Conservation (phyloP, 192 early-diverging fungal species). For the Gamsiella multidivaricata region DNA sequence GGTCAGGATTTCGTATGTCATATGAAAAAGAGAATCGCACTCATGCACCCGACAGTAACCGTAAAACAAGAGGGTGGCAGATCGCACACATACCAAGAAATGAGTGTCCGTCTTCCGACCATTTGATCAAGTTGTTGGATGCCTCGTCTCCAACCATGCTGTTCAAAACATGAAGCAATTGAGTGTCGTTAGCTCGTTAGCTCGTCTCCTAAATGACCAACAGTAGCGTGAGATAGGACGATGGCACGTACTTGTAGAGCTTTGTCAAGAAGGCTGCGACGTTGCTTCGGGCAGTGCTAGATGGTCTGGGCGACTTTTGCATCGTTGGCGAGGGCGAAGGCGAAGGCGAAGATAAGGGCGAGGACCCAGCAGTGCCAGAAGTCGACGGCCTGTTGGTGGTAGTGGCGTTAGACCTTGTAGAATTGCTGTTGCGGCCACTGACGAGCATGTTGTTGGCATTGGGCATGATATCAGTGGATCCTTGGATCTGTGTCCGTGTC, state of each 20-base stretch:
- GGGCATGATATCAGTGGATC: conserved; percentile 2
- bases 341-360: neutral
- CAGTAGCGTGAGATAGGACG: neutral
- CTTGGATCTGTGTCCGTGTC: neutral
- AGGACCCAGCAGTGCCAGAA: neutral
- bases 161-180: neutral
- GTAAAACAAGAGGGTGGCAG: too few relatives aligned
- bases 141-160: conserved; percentile 92
- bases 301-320: conserved; percentile 34
- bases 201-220: too few relatives aligned
- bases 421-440: neutral
- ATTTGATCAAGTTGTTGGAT: conserved; percentile 89
- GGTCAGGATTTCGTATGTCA: too few relatives aligned
- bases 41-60: neutral
- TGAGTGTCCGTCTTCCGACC: conserved; percentile 88
- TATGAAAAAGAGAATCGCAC: neutral
- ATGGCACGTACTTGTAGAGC: conserved; percentile 77
- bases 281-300: conserved; percentile 51
- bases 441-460: conserved; percentile 36
- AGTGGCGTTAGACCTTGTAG: neutral
- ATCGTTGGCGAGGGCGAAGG: conserved; percentile 12
- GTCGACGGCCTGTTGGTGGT: neutral
- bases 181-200: too few relatives aligned
- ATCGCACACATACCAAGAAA: conserved; percentile 72
- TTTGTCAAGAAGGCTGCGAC: conserved; percentile 96